These are phyloP conservation scores for Jasminum sambac DNA, from an alignment of 257 asterid genomes.

Conservation along the genomic window DNA sequence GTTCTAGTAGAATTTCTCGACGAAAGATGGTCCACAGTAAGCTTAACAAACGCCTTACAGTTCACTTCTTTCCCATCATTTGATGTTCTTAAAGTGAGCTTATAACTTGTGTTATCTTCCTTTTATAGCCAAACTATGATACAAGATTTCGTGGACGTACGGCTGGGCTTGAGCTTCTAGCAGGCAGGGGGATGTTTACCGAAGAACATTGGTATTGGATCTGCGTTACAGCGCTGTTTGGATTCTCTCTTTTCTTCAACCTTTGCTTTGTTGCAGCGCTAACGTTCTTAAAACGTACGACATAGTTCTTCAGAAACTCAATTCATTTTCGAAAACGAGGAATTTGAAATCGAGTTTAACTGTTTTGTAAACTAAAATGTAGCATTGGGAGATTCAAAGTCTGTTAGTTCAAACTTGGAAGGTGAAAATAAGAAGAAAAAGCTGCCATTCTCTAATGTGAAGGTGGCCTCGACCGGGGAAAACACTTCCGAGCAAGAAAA, in stretches of 20 bases:
- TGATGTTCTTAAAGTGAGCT: neutral
- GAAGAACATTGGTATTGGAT: slow-evolving; percentile 67
- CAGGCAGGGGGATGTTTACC: slow-evolving; percentile 61
- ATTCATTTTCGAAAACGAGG: neutral
- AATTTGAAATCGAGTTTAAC: slow-evolving; percentile 6
- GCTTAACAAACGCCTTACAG: slow-evolving; percentile 12
- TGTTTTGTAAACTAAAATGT: slow-evolving; percentile 25
- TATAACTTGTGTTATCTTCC: neutral
- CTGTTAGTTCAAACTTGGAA: slow-evolving; percentile 33
- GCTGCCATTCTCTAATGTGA: slow-evolving; percentile 27
- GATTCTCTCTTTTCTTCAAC: slow-evolving; percentile 60
- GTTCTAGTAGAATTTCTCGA: slow-evolving; percentile 67
- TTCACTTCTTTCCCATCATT: slow-evolving; percentile 2
- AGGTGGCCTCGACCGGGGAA: slow-evolving; percentile 26
- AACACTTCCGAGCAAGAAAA: slow-evolving; percentile 31
- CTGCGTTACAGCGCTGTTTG: slow-evolving; percentile 55
- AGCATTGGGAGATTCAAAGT: slow-evolving; percentile 64
- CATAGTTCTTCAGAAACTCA: neutral
- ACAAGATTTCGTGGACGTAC: slow-evolving; percentile 45
- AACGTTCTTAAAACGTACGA: slow-evolving; percentile 62
- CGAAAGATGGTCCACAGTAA: slow-evolving; percentile 58
- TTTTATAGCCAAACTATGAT: slow-evolving; percentile 43
- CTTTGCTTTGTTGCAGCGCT: slow-evolving; percentile 63
- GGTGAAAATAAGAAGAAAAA: slow-evolving; percentile 38
- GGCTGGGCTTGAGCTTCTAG: slow-evolving; percentile 55